These are phyloP conservation scores for Cladosporium halotolerans DNA, from an alignment of 2,329 filamentous ascomycete genomes.

Conservation along the genomic window DNA sequence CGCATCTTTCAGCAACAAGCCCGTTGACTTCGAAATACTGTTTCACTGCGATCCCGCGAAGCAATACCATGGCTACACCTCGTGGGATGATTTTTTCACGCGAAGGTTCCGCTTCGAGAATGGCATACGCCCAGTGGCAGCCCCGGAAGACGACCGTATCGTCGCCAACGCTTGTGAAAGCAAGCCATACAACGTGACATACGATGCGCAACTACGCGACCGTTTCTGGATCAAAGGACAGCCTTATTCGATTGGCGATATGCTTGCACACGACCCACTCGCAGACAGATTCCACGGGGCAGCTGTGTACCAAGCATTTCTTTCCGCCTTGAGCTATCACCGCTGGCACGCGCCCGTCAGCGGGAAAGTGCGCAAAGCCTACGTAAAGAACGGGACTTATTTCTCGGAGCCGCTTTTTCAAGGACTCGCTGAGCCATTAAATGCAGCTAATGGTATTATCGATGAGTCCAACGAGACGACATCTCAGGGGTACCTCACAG, in stretches of 20 bases:
- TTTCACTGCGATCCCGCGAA: conserved; percentile 53
- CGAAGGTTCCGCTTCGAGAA: conserved; percentile 44
- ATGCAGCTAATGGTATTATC: conserved; percentile 33
- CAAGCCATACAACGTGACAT: conserved; percentile 48
- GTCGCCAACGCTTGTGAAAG: conserved; percentile 63
- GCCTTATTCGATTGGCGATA: conserved; percentile 51
- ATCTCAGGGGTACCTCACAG: conserved; percentile 58
- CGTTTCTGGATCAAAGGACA: too few species aligned
- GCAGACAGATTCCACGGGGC: conserved; percentile 54
- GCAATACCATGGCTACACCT: conserved; percentile 53
- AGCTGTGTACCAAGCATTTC: conserved; percentile 65
- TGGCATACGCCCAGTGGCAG: conserved; percentile 53
- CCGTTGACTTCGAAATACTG: conserved; percentile 48
- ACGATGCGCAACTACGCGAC: conserved; percentile 49
- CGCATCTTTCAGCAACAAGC: conserved; percentile 20
- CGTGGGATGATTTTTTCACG: conserved; percentile 68
- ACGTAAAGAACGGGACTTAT: conserved; percentile 59
- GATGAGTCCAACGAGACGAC: conserved; percentile 40
- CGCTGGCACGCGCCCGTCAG: conserved; percentile 65
- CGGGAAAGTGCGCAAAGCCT: conserved; percentile 54
- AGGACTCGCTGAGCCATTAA: conserved; percentile 31
- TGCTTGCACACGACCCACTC: conserved; percentile 49
- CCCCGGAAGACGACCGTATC: conserved; percentile 47
- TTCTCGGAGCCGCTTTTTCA: conserved; percentile 57
- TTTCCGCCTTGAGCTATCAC: conserved; percentile 63